phyloP scores from a whole-genome alignment of 1,284 basidiomycete genomes.

The Fomitopsis schrenkii region DNA sequence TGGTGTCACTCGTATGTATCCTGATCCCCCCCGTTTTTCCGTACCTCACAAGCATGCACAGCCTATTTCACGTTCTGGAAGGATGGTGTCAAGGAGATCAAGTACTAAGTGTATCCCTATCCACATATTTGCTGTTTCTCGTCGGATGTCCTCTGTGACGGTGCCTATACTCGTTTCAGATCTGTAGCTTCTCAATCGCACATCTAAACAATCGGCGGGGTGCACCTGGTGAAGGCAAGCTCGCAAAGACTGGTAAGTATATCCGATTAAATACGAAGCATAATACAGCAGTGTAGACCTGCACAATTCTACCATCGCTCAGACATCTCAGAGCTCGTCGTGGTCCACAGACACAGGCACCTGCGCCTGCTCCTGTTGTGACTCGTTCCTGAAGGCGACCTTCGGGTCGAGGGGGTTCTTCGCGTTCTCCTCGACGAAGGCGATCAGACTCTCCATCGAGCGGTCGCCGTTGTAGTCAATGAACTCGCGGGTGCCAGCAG shows the following conservation, averaged over 20 bases:
- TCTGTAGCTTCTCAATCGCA: not conserved
- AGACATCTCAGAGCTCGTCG: conserved; percentile 28
- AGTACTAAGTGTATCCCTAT: conserved; percentile 42
- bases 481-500: conserved; percentile 83
- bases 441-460: conserved; percentile 78
- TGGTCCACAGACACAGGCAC: conserved; percentile 18
- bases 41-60: conserved; percentile 27
- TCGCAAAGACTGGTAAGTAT: not conserved
- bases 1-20: conserved; percentile 67
- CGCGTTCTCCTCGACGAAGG: conserved; percentile 80
- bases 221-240: not conserved
- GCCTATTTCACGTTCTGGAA: conserved; percentile 96
- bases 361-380: conserved; percentile 17
- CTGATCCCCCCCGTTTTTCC: not conserved
- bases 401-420: conserved; percentile 61
- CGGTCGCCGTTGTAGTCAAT: conserved; percentile 94
- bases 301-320: conserved; percentile 11
- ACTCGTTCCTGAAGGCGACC: conserved; percentile 24
- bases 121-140: conserved; percentile 9
- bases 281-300: not conserved
- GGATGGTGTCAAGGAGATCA: conserved; percentile 79
- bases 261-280: not conserved
- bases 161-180: not conserved
- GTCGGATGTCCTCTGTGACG: conserved; percentile 2
- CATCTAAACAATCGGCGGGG: not conserved